phyloP scores from a whole-genome alignment of 495 filamentous ascomycete species.

The Elaphomyces granulatus region DNA sequence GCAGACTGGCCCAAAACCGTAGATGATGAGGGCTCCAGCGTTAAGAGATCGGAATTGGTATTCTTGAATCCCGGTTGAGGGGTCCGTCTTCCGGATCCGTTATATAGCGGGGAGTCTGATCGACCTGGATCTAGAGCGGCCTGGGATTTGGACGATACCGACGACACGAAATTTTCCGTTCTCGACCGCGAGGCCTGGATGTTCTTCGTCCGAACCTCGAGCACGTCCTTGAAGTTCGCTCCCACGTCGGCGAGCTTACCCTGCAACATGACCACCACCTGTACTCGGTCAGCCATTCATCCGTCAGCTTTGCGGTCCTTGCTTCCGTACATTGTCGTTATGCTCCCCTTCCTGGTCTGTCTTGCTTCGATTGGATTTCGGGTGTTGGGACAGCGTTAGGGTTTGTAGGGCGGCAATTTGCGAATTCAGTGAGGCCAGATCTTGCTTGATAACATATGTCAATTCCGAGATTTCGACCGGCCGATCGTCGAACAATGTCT shows the following conservation, averaged over 20 bases:
- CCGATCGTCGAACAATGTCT: conserved; percentile 92
- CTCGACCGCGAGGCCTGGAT: conserved; percentile 85
- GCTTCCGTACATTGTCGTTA: conserved; percentile 64
- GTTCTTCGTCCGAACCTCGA: conserved; percentile 95
- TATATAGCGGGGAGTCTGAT: conserved; percentile 73
- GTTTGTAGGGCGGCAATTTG: conserved; percentile 71
- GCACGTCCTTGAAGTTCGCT: conserved; percentile 90
- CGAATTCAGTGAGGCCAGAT: conserved; percentile 74
- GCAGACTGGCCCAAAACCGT: conserved; percentile 30
- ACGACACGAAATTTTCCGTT: conserved; percentile 92
- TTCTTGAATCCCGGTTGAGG: conserved; percentile 41
- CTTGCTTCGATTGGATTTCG: conserved; percentile 38
- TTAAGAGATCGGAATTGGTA: conserved; percentile 55
- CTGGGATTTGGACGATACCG: conserved; percentile 68
- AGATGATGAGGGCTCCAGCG: conserved; percentile 60
- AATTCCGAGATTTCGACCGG: conserved; percentile 94
- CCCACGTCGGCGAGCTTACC: conserved; percentile 89
- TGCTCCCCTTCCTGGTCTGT: conserved; percentile 86
- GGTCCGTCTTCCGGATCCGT: conserved; percentile 54
- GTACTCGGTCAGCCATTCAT: conserved; percentile 11
- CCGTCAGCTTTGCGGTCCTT: background rate
- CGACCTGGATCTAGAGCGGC: conserved; percentile 40
- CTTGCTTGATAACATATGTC: conserved; percentile 95
- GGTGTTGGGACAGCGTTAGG: conserved; percentile 56
- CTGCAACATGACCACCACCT: conserved; percentile 78